Percentiles rank a stretch among this genome's conserved stretches.
Evolutionary conservation across 768 basidiomycete species (phyloP).

Genomic region (Gymnopilus junonius): DNA sequence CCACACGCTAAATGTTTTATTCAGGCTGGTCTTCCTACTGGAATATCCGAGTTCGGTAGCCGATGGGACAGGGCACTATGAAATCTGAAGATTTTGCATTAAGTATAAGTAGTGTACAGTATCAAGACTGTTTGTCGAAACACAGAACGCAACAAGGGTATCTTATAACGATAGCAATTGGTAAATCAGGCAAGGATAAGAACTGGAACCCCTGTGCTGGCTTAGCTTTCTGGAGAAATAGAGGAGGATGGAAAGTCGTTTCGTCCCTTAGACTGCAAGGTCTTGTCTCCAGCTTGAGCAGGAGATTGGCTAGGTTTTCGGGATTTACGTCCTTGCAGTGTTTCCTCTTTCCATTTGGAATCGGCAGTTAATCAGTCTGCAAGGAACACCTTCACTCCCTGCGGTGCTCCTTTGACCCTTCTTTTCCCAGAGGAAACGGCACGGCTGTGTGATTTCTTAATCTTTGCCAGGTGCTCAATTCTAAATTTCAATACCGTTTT

Average conservation of each 20-base stretch:
- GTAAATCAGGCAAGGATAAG: background rate
- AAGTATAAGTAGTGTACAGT: background rate
- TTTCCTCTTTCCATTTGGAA: slow-evolving; percentile 15
- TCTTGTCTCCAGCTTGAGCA: background rate
- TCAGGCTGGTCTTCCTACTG: slow-evolving; percentile 66
- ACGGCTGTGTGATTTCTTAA: slow-evolving; percentile 44
- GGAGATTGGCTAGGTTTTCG: background rate
- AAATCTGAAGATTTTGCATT: background rate
- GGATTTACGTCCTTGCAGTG: slow-evolving; percentile 3
- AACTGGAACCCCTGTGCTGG: no score
- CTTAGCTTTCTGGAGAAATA: background rate
- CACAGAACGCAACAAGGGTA: background rate
- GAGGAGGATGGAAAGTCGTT: background rate
- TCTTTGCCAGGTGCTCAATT: slow-evolving; percentile 49
- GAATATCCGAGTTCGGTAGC: slow-evolving; percentile 69
- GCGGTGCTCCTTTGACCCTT: slow-evolving; percentile 30
- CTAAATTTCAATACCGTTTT: slow-evolving; percentile 27
- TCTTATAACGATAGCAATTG: background rate
- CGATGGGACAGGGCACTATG: slow-evolving; percentile 67
- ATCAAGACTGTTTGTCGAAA: background rate
- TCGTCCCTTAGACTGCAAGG: no score
- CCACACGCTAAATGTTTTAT: background rate
- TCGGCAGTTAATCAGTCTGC: background rate
- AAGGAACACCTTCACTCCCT: slow-evolving; percentile 23
- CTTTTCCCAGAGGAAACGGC: slow-evolving; percentile 37